phyloP scores from a whole-genome alignment of 2,329 filamentous ascomycete species.

The Biscogniauxia sp. region DNA sequence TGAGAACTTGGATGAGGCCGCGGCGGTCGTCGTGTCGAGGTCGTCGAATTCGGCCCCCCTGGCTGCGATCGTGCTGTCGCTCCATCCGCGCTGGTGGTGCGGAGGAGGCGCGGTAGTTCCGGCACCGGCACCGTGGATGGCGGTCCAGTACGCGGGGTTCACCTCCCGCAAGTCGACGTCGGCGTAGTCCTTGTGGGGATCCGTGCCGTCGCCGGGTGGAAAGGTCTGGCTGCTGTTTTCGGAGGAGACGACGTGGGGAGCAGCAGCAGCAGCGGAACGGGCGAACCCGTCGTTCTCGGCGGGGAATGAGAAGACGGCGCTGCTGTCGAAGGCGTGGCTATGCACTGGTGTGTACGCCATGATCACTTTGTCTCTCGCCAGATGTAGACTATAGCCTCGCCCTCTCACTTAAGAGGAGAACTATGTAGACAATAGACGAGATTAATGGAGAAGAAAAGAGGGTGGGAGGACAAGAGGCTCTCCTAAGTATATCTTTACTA shows the following conservation, averaged over 20 bases:
- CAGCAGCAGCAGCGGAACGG: not conserved
- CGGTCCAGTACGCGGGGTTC: slow-evolving; percentile 10
- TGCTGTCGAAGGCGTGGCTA: not conserved
- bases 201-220: not conserved
- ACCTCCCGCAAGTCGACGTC: slow-evolving; percentile 7
- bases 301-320: not conserved
- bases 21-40: not conserved
- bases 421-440: not conserved
- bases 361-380: not conserved
- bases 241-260: not conserved
- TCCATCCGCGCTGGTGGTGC: slow-evolving; percentile 24
- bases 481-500: too few relatives aligned
- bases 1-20: not conserved
- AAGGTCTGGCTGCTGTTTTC: not conserved
- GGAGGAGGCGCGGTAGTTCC: too few relatives aligned
- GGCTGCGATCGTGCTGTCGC: slow-evolving; percentile 17
- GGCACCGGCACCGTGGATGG: not conserved
- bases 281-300: not conserved
- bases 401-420: not conserved
- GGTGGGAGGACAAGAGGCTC: too few relatives aligned
- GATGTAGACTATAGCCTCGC: not conserved
- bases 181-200: slow-evolving; percentile 1
- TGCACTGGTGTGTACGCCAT: slow-evolving; percentile 6
- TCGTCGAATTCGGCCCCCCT: too few relatives aligned
- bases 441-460: not conserved